Evolutionary conservation across 495 filamentous ascomycete genomes (phyloP).

Genomic region (Pyrenula massariospora): DNA sequence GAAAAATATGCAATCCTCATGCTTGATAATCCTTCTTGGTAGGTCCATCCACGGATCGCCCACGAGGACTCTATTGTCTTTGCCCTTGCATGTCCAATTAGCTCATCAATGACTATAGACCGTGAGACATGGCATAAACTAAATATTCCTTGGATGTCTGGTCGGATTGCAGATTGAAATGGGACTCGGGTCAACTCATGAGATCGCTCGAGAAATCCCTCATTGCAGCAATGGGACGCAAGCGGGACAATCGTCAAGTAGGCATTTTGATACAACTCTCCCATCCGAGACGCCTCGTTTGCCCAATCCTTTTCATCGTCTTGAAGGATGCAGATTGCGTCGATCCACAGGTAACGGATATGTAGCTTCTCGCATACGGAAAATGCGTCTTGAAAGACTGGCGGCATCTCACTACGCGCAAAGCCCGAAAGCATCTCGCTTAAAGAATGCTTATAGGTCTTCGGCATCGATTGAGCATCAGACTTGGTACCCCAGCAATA

Average conservation of each 20-base stretch:
- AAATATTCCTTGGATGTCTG: background rate
- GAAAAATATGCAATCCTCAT: background rate
- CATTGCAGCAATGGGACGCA: background rate
- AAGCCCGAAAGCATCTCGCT: background rate
- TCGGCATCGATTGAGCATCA: background rate
- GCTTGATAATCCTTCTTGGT: slow-evolving; percentile 17
- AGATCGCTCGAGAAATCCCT: slow-evolving; percentile 1
- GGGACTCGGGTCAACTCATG: background rate
- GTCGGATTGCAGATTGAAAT: background rate
- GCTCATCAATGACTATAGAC: background rate
- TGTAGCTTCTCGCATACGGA: slow-evolving; percentile 4
- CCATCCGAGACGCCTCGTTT: slow-evolving; percentile 8
- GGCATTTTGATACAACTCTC: slow-evolving; percentile 10
- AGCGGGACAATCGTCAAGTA: slow-evolving; percentile 8
- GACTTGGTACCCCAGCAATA: slow-evolving; percentile 1
- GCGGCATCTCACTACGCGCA: background rate
- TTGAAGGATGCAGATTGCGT: slow-evolving; percentile 16
- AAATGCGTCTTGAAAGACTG: slow-evolving; percentile 11
- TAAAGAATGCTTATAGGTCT: background rate
- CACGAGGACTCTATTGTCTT: slow-evolving; percentile 3
- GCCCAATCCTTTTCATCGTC: slow-evolving; percentile 12
- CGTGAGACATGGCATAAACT: background rate
- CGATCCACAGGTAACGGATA: slow-evolving; percentile 15
- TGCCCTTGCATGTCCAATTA: too few relatives aligned
- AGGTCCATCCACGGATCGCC: slow-evolving; percentile 28